These are phyloP conservation scores for Candida pseudoviswanathii DNA, from an alignment of 1,139 yeast genomes.

Conservation along the genomic window DNA sequence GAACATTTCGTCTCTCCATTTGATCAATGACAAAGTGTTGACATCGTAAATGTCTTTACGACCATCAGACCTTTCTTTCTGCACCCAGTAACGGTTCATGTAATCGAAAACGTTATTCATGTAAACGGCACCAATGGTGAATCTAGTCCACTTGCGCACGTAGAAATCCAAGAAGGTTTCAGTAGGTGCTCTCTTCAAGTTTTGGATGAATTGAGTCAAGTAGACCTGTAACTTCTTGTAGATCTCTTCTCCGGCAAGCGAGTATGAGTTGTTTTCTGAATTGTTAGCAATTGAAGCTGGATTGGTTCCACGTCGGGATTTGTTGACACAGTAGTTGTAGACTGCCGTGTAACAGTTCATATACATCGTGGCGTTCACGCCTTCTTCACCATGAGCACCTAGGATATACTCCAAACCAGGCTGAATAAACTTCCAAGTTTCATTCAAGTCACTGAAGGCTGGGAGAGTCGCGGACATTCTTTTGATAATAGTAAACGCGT, in stretches of 20 bases:
- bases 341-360: constrained; percentile 81
- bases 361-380: constrained; percentile 71
- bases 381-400: constrained; percentile 66
- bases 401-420: constrained; percentile 72
- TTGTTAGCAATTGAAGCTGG: constrained; percentile 17
- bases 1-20: constrained; percentile 88
- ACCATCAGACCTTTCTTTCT: constrained; percentile 95
- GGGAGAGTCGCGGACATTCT: constrained; percentile 21
- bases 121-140: constrained; percentile 88
- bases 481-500: not conserved
- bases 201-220: constrained; percentile 60
- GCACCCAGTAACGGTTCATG: constrained; percentile 97
- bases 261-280: constrained; percentile 37
- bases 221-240: constrained; percentile 72
- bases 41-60: constrained; percentile 88
- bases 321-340: constrained; percentile 90
- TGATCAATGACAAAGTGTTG: constrained; percentile 79
- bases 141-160: constrained; percentile 86
- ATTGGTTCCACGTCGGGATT: constrained; percentile 48
- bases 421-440: constrained; percentile 77
- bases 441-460: constrained; percentile 54
- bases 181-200: constrained; percentile 49
- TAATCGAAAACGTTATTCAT: constrained; percentile 93
- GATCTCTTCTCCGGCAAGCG: constrained; percentile 84
- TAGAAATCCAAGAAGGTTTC: constrained; percentile 84